phyloP scores from a whole-genome alignment of 1,284 basidiomycete genomes.

The Chalciporus sp. region DNA sequence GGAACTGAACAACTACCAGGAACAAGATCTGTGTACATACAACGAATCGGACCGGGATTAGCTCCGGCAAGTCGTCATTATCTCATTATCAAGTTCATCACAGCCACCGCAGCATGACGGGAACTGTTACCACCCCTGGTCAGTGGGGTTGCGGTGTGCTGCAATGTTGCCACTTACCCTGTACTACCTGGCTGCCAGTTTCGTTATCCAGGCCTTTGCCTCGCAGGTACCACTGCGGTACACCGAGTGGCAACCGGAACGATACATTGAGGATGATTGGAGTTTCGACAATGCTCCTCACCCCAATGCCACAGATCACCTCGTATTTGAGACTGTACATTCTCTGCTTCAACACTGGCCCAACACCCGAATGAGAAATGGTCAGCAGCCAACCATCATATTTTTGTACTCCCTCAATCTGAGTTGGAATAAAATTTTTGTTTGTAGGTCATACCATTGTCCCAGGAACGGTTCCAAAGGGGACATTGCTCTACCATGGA shows the following conservation, averaged over 20 bases:
- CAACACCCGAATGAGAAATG: slow-evolving; percentile 51
- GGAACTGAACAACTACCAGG: too few relatives aligned
- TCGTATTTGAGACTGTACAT: slow-evolving; percentile 32
- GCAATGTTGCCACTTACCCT: too few relatives aligned
- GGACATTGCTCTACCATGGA: slow-evolving; percentile 47
- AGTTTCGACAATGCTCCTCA: slow-evolving; percentile 14
- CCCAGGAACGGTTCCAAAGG: slow-evolving; percentile 41
- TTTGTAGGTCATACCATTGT: slow-evolving; percentile 45
- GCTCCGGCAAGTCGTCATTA: too few relatives aligned
- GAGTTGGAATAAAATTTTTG: not conserved
- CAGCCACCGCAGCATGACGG: too few relatives aligned
- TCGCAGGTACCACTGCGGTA: slow-evolving; percentile 18
- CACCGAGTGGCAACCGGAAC: not conserved
- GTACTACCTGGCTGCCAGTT: too few relatives aligned
- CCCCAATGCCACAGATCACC: slow-evolving; percentile 25
- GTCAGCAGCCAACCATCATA: slow-evolving; percentile 17
- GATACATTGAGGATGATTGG: slow-evolving; percentile 11
- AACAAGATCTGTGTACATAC: too few relatives aligned
- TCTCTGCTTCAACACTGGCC: slow-evolving; percentile 50
- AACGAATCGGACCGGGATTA: too few relatives aligned
- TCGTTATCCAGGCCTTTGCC: not conserved
- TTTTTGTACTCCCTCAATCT: not conserved
- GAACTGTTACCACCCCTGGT: too few relatives aligned
- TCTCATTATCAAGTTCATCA: too few relatives aligned
- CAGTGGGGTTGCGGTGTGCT: too few relatives aligned